Evolutionary conservation across 805 yeast species (phyloP), one percentile per base, ranked within the genome.

Genomic region (Metschnikowia similis): DNA sequence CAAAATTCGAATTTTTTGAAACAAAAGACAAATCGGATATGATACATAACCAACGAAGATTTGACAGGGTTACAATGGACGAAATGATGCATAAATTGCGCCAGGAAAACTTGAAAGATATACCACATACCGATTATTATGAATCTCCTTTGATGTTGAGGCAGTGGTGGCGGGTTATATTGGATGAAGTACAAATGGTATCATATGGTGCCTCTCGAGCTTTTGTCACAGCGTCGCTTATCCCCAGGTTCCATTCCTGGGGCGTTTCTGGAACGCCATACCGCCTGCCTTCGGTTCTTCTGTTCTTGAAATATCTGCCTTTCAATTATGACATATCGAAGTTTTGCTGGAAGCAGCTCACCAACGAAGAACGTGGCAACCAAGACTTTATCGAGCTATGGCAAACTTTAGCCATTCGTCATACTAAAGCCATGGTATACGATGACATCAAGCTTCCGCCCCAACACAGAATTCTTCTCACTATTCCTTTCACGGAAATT

Each of bases 251-350:
- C 41, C 97, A 94, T 67, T 83, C 96, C 0, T 94, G 98, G 98
- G 97, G 96, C 13, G 97, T 91, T 0, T 88, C 96, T 0, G 99
- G 99, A 6, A 94, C 99, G 0, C 96, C 97, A 0, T 85, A 90
- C 13, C 82, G 84, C 55, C 72, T 91, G 43, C 81, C 79, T 40
- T 85, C 96, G 0, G 74, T 89, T 5, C 62, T 91, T 32, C 76
- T 81, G 11, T 92, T 89, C 59, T 65, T 90, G 52, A 74, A 84
- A 54, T 63, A 82, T 13, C 70, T 73, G 35, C 99, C 98, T 0
- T 87, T 89, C 55, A 71, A 71, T 47, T 70, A 71, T 48, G 76
- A 71, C 16, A 59, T 65, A 13, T 69, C 71, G 1, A 67, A 68
- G 41, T 55, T 58, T 8, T 58, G 72, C 26, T 81, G 83, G 84